Percentiles rank a stretch among this genome's conserved stretches.
phyloP scores from a whole-genome alignment of 2,329 filamentous ascomycete species.

The Penicillium corylophilum region DNA sequence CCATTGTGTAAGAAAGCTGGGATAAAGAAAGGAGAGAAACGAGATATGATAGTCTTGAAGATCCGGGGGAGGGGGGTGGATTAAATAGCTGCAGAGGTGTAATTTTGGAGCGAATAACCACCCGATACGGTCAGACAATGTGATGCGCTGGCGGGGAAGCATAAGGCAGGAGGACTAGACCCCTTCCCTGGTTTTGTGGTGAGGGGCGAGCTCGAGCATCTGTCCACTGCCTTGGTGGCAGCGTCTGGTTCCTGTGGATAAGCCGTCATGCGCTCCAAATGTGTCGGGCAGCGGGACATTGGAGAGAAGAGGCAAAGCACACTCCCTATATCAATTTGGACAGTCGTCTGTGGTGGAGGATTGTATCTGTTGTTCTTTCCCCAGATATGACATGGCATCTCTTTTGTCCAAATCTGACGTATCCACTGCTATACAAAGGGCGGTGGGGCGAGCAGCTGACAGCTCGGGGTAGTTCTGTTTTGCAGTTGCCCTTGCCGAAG shows the following conservation, averaged over 20 bases:
- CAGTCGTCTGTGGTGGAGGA: neutral
- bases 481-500: neutral
- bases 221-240: constrained; percentile 6
- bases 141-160: constrained; percentile 12
- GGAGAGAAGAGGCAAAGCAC: too few species aligned
- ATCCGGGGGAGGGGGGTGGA: neutral
- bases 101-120: neutral
- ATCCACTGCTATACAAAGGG: neutral
- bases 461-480: neutral
- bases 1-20: constrained; percentile 26
- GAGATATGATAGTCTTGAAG: neutral
- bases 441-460: neutral
- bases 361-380: neutral
- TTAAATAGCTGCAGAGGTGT: constrained; percentile 6
- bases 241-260: constrained; percentile 5
- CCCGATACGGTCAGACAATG: constrained; percentile 8
- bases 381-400: neutral
- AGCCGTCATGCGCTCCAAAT: constrained; percentile 18
- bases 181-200: neutral
- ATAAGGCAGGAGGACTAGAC: constrained; percentile 1
- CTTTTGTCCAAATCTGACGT: neutral
- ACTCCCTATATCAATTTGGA: neutral
- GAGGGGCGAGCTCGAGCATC: constrained; percentile 1
- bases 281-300: constrained; percentile 6
- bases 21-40: neutral